These are phyloP conservation scores for Forsythia viridissima DNA, from an alignment of 257 asterid genomes.

Conservation along the genomic window DNA sequence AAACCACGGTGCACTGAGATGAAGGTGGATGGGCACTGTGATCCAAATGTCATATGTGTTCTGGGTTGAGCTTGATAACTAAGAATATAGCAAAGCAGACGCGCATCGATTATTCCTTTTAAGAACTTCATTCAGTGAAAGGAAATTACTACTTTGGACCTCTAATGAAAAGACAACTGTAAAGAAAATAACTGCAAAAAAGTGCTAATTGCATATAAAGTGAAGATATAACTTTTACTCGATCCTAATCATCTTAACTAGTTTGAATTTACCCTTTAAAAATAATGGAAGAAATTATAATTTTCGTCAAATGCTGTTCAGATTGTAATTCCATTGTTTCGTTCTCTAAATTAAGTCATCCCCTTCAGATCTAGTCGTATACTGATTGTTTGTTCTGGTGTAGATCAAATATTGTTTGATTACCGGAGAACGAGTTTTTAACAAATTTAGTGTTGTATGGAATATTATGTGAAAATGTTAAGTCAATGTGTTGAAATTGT, in stretches of 20 bases:
- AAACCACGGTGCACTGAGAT: neutral
- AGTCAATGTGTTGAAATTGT: neutral
- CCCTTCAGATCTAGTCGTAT: neutral
- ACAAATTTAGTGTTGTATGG: neutral
- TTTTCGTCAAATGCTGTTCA: neutral
- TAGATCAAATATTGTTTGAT: neutral
- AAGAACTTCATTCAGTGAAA: neutral
- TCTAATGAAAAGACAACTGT: neutral
- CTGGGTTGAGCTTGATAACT: neutral
- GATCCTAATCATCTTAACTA: neutral
- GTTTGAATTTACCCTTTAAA: constrained; percentile 8
- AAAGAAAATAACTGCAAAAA: neutral
- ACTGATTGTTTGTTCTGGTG: neutral
- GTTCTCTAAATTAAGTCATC: neutral
- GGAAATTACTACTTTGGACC: neutral
- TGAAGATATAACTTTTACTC: neutral
- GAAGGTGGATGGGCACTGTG: neutral
- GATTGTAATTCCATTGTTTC: neutral
- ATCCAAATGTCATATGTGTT: constrained; percentile 9
- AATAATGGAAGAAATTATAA: neutral
- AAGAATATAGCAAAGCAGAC: neutral
- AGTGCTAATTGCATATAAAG: neutral
- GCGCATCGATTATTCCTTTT: neutral
- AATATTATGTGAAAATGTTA: neutral
- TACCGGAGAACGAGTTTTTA: neutral